Evolutionary conservation across 108 stramenopile species (phyloP).

Genomic region (Aurantiochytrium sp.): DNA sequence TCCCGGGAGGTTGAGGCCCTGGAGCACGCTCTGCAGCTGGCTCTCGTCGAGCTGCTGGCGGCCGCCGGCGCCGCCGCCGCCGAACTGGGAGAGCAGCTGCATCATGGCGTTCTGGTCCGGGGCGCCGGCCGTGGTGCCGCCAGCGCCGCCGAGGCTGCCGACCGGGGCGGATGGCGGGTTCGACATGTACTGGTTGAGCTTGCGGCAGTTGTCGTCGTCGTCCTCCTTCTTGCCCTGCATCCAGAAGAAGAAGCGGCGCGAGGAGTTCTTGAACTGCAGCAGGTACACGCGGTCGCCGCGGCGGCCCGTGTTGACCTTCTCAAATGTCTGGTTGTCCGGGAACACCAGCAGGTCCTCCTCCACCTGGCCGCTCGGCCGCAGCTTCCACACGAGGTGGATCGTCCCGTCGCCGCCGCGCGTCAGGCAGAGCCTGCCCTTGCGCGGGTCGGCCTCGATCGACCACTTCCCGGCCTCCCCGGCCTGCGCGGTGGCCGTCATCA

Average conservation of each 20-base stretch:
- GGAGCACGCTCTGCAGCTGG: constrained; percentile 40
- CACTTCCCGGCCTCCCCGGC: constrained; percentile 29
- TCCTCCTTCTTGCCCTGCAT: constrained; percentile 53
- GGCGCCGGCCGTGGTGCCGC: neutral
- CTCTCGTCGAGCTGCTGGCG: constrained; percentile 28
- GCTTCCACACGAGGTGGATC: constrained; percentile 56
- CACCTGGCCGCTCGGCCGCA: constrained; percentile 39
- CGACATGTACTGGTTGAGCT: neutral
- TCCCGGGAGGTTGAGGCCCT: neutral
- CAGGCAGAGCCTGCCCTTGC: constrained; percentile 44
- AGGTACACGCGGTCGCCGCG: constrained; percentile 52
- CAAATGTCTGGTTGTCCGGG: constrained; percentile 49
- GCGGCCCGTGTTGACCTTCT: constrained; percentile 51
- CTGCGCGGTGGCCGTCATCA: constrained; percentile 41
- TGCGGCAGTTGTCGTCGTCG: constrained; percentile 37
- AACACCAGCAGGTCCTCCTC: constrained; percentile 54
- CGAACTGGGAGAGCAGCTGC: constrained; percentile 31
- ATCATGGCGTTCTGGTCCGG: constrained; percentile 33
- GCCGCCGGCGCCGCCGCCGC: constrained; percentile 24
- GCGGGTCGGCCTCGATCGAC: constrained; percentile 39
- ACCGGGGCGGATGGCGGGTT: neutral
- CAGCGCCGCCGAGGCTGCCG: constrained; percentile 38
- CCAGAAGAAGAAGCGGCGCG: constrained; percentile 55
- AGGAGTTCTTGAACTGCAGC: constrained; percentile 46
- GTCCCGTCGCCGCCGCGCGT: constrained; percentile 45